Evolutionary conservation across 2,329 filamentous ascomycete species (phyloP).

Genomic region (Trichoderma oligosporum): DNA sequence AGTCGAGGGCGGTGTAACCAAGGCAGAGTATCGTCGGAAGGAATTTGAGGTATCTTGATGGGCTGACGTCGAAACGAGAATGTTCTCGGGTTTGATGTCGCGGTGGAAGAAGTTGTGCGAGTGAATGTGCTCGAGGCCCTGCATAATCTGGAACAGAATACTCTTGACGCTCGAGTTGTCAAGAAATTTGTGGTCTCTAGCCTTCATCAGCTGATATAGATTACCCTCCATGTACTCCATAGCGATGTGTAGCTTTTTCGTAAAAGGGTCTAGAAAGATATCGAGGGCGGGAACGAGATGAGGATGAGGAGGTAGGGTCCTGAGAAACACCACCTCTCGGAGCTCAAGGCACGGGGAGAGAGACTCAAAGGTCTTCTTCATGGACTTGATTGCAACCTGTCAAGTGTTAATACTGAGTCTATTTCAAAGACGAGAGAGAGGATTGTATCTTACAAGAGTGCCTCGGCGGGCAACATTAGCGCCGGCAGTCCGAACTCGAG

Average conservation of each 20-base stretch:
- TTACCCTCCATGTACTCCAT: constrained; percentile 99
- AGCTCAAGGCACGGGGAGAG: constrained; percentile 87
- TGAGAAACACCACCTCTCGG: constrained; percentile 93
- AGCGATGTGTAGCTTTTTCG: constrained; percentile 91
- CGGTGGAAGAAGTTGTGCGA: constrained; percentile 97
- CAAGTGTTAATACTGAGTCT: constrained; percentile 20
- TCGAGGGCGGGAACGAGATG: constrained; percentile 97
- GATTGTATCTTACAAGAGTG: constrained; percentile 68
- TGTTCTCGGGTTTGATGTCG: constrained; percentile 99
- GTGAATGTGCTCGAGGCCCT: constrained; percentile 94
- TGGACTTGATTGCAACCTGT: constrained; percentile 97
- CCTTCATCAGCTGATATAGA: constrained; percentile 98
- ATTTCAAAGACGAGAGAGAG: background rate
- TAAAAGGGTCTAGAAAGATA: constrained; percentile 95
- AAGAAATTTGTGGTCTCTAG: constrained; percentile 88
- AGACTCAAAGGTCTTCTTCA: constrained; percentile 99
- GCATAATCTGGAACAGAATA: constrained; percentile 95
- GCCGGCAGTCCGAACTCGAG: constrained; percentile 85
- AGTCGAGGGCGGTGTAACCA: constrained; percentile 92
- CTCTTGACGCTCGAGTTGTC: constrained; percentile 93
- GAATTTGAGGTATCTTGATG: constrained; percentile 77
- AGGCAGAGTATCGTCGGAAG: constrained; percentile 86
- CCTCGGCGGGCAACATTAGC: constrained; percentile 83
- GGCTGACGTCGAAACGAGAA: constrained; percentile 87
- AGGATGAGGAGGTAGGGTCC: constrained; percentile 79